Evolutionary conservation across 2,329 filamentous ascomycete genomes (phyloP), one percentile per base, ranked within the genome.

Genomic region (Penicillium sp.): DNA sequence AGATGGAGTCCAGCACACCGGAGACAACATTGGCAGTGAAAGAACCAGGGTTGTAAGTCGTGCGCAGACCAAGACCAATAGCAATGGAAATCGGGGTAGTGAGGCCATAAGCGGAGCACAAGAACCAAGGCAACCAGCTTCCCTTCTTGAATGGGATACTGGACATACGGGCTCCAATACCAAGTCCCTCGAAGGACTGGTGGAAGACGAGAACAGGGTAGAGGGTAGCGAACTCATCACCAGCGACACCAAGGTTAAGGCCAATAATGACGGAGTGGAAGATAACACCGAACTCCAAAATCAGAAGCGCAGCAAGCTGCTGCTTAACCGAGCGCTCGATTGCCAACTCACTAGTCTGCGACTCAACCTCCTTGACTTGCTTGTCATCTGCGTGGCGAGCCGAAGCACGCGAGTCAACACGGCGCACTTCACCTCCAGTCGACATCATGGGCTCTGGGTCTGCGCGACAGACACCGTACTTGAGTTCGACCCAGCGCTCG

Each of bases 241-340:
- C 81, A 0, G 81, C 78, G n/a, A 85, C 83, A 9, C 82, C 85
- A 10, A 87, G 75, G 53, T 84, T 87, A 53, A 87, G 77, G 2
- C 85, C 85, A 59, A 87, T 86, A 68, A 87, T 85, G 49, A 87
- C 80, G 4, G 81, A 84, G 73, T 87, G 85, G 73, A 87, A 86
- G 54, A 87, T 81, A 60, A 87, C 81, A 59, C 85, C 84, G 64
- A 80, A 86, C 69, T 86, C 85, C 25, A 84, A 78, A 42, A 79
- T 78, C 27, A 78, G 70, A 66, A 70, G 77, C 21, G 68, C 77
- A 48, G 74, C 71, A 31, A 77, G 73, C 49, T 77, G 75, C 49
- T 74, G 71, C 8, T 47, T 60, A 61, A 75, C 75, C 0, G 73
- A 72, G 4, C 64, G 66, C 21, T 74, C 71, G 5, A 67, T 62